Evolutionary conservation across 371 early-diverging fungal genomes (phyloP), one percentile per base, ranked within the genome.

Genomic region (Amoeboaphelidium protococcarum): DNA sequence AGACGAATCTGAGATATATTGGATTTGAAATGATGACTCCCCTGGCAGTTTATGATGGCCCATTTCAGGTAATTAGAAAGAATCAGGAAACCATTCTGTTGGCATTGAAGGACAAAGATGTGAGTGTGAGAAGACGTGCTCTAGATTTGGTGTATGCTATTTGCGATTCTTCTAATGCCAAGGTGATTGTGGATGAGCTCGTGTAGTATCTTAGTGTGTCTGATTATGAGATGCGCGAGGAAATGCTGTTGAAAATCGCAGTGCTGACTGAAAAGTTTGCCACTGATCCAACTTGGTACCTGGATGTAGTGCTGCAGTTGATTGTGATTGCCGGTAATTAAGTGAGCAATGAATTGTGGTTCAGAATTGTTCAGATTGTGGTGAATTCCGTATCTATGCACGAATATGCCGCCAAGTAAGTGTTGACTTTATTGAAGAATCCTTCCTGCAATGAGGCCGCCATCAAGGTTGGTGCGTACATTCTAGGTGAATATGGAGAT

Each of bases 181-280:
- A 78, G 43, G 67, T 67, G 1, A 80, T 91, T 25, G 91, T 94
- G 2, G 69, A 78, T 2, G 94, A 95, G 58, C 65, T 95, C 19
- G 61, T 92, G 41, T 68, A 77, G 20, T 84, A 86, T 51, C 71
- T 94, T 13, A 69, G 73, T 41, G 68, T 79, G 20, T 82, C 91
- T 0, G 94, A 95, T 49, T 78, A 76, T 54, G 79, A 78, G 10
- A 72, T 94, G 56, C 69, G 84, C 26, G 91, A 89, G 59, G 94
- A 91, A 55, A 80, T 95, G 82, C 92, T 87, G 16, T 68, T 94
- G 41, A 92, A 92, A 58, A 89, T 92, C 53, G 96, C 96, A 40
- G 90, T 95, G 56, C 63, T 95, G 54, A 79, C 92, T 1, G 96
- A 95, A 56, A 90, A 88, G 59, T 92, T 78, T 56, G 89, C 94